These are phyloP conservation scores for Fusarium sororula DNA, from an alignment of 2,329 filamentous ascomycete genomes.

Conservation along the genomic window DNA sequence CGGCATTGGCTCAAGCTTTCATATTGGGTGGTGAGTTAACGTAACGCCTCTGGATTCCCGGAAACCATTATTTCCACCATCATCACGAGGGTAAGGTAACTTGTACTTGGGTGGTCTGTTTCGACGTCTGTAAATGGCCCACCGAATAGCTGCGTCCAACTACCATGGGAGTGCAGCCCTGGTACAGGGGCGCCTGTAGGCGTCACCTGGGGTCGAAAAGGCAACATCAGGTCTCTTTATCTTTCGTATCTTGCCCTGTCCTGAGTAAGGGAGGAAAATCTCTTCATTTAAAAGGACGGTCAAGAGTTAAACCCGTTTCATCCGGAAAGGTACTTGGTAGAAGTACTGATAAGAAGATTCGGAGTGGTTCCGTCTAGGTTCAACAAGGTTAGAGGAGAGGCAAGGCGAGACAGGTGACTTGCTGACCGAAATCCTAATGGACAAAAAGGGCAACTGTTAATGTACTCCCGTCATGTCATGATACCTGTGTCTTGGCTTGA, in stretches of 20 bases:
- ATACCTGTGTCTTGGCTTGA: constrained; percentile 23
- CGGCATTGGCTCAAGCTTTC: constrained; percentile 26
- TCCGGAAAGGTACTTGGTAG: constrained; percentile 22
- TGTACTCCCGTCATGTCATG: constrained; percentile 18
- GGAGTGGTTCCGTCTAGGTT: constrained; percentile 32
- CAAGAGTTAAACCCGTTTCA: constrained; percentile 26
- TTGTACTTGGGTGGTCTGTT: constrained; percentile 21
- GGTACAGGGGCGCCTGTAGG: constrained; percentile 34
- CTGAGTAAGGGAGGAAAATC: constrained; percentile 6
- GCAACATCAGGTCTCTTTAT: constrained; percentile 31
- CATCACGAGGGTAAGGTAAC: constrained; percentile 32
- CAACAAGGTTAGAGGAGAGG: constrained; percentile 1
- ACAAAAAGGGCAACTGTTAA: constrained; percentile 30
- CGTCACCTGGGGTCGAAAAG: constrained; percentile 38
- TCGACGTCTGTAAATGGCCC: constrained; percentile 6
- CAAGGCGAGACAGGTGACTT: constrained; percentile 28
- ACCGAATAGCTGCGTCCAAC: constrained; percentile 3
- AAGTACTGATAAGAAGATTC: constrained; percentile 42
- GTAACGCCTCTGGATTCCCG: constrained; percentile 21
- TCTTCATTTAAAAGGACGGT: constrained; percentile 28
- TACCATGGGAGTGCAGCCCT: constrained; percentile 27
- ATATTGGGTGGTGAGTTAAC: constrained; percentile 33
- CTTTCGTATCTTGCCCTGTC: constrained; percentile 9
- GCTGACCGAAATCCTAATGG: constrained; percentile 21
- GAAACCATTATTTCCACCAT: constrained; percentile 15